These are phyloP conservation scores for Prunus kanzakura DNA, from an alignment of 306 rosid genomes.

Conservation along the genomic window DNA sequence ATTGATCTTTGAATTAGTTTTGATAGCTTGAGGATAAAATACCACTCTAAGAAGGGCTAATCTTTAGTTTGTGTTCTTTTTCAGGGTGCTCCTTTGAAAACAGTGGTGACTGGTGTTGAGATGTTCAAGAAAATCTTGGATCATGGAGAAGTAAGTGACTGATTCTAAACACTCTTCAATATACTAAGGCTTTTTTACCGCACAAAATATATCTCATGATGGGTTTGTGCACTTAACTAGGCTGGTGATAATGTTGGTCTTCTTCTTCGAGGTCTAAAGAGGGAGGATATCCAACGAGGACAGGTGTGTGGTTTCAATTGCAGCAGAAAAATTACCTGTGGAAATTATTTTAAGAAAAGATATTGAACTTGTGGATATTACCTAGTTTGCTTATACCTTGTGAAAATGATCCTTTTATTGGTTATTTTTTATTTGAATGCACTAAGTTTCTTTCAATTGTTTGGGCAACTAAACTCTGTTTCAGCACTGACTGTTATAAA, in stretches of 20 bases:
- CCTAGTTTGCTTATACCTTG: not conserved
- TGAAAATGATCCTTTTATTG: not conserved
- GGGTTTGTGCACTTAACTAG: constrained; percentile 39
- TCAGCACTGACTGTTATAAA: not conserved
- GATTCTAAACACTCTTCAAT: constrained; percentile 7
- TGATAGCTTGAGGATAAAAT: not conserved
- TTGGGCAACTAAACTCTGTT: not conserved
- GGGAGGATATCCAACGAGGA: constrained; percentile 96
- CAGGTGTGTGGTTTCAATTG: constrained; percentile 54
- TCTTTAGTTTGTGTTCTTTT: constrained; percentile 27
- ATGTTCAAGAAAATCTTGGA: constrained; percentile 99
- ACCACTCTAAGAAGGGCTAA: constrained; percentile 6
- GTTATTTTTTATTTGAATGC: not conserved
- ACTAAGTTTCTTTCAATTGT: not conserved
- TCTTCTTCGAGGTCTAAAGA: constrained; percentile 95
- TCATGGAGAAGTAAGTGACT: constrained; percentile 79
- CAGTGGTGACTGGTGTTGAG: constrained; percentile 97
- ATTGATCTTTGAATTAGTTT: not conserved
- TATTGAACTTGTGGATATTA: not conserved
- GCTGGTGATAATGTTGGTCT: constrained; percentile 99
- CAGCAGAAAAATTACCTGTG: not conserved
- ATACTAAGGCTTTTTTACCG: constrained; percentile 6
- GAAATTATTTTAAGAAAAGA: not conserved
- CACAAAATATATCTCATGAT: constrained; percentile 11
- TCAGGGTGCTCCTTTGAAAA: constrained; percentile 80